These are phyloP conservation scores for Elsinoe arachidis DNA, from an alignment of 2,329 filamentous ascomycete species.

Conservation along the genomic window DNA sequence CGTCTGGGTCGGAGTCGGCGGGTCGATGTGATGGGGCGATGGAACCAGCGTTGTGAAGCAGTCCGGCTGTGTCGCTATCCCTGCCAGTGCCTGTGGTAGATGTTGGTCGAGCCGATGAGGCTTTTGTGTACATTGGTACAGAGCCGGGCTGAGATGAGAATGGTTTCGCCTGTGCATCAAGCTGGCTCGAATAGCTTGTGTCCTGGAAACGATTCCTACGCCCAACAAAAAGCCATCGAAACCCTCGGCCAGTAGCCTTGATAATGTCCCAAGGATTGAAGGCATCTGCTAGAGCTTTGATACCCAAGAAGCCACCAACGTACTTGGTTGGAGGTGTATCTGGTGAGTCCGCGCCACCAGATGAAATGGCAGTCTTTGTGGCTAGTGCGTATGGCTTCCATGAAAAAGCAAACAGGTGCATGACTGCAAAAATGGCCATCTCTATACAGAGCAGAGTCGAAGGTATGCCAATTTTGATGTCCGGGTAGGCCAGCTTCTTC, in stretches of 20 bases:
- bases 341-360: slow-evolving; percentile 19
- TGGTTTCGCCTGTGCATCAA: slow-evolving; percentile 3
- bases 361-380: slow-evolving; percentile 13
- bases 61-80: slow-evolving; percentile 12
- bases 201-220: slow-evolving; percentile 48
- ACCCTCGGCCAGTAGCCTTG: slow-evolving; percentile 68
- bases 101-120: neutral
- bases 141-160: neutral
- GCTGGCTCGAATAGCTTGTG: slow-evolving; percentile 27
- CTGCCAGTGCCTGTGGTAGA: neutral
- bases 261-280: slow-evolving; percentile 76
- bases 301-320: slow-evolving; percentile 55
- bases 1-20: neutral
- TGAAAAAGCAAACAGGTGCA: slow-evolving; percentile 77
- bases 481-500: slow-evolving; percentile 56
- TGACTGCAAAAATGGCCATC: slow-evolving; percentile 69
- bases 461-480: slow-evolving; percentile 74
- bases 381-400: slow-evolving; percentile 57
- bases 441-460: slow-evolving; percentile 71
- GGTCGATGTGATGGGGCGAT: neutral
- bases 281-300: slow-evolving; percentile 59
- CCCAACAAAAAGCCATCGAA: slow-evolving; percentile 74
- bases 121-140: slow-evolving; percentile 8
- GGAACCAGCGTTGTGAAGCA: slow-evolving; percentile 10
- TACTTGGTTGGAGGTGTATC: slow-evolving; percentile 35